These are phyloP conservation scores for Stentor roeselii DNA, from an alignment of 73 alveolate genomes.

Conservation along the genomic window DNA sequence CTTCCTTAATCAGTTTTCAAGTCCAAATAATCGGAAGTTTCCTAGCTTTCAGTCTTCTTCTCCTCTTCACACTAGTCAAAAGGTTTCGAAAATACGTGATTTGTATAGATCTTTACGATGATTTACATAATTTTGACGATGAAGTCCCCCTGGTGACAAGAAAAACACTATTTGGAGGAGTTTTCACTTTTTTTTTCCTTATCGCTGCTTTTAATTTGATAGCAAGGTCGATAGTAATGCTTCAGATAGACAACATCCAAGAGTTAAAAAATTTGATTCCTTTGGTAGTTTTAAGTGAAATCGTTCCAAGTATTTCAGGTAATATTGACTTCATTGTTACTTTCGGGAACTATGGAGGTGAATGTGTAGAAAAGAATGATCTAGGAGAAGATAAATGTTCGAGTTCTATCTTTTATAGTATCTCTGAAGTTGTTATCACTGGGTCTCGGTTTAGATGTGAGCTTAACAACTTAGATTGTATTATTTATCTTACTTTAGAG, in stretches of 20 bases:
- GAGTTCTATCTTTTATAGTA: neutral
- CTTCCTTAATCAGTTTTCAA: neutral
- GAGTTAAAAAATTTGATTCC: conserved; percentile 4
- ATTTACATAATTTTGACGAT: neutral
- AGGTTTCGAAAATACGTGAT: neutral
- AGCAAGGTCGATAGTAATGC: neutral
- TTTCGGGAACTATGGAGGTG: neutral
- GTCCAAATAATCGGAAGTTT: too few relatives aligned
- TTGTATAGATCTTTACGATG: neutral
- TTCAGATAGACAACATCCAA: neutral
- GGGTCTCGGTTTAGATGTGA: too few relatives aligned
- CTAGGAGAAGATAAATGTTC: neutral
- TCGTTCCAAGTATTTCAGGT: neutral
- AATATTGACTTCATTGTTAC: neutral
- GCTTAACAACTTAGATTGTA: neutral
- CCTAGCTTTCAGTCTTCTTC: neutral
- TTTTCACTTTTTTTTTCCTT: neutral
- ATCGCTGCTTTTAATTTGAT: neutral
- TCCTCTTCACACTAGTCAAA: neutral
- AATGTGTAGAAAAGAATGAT: neutral
- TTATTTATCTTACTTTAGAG: neutral
- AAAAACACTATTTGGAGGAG: neutral
- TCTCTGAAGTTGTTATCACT: neutral
- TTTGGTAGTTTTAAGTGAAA: neutral
- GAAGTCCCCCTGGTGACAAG: neutral